Evolutionary conservation across 208 protist species (phyloP).

Genomic region (Trypanosomatidae sp.): DNA sequence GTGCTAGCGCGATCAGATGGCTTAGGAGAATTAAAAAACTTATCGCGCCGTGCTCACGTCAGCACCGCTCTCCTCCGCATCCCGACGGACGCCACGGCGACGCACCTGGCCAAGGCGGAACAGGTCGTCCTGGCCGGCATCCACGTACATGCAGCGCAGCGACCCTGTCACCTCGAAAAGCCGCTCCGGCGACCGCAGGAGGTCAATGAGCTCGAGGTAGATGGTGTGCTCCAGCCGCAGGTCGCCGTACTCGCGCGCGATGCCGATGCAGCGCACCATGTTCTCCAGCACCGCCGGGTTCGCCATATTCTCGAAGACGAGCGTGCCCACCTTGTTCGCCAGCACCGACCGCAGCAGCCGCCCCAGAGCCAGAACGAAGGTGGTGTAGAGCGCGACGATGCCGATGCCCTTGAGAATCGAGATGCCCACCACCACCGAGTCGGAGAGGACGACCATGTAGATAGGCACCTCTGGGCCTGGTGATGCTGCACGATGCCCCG

Average conservation of each 20-base stretch:
- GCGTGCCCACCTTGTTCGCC: conserved; percentile 40
- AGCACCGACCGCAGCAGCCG: conserved; percentile 61
- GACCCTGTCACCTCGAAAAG: conserved; percentile 61
- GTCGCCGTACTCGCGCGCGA: conserved; percentile 58
- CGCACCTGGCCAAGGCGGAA: conserved; percentile 18
- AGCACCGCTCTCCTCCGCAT: not conserved
- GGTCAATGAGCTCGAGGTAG: conserved; percentile 75
- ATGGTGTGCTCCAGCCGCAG: conserved; percentile 74
- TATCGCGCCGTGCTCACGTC: too few relatives aligned
- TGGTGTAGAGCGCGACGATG: conserved; percentile 84
- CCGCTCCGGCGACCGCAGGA: conserved; percentile 67
- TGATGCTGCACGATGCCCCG: too few relatives aligned
- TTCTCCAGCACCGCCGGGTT: conserved; percentile 53
- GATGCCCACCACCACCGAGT: conserved; percentile 47
- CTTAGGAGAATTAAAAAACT: too few relatives aligned
- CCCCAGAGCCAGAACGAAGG: conserved; percentile 75
- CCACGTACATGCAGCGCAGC: conserved; percentile 25
- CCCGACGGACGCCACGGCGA: conserved; percentile 3
- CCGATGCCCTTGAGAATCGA: conserved; percentile 63
- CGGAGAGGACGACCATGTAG: conserved; percentile 63
- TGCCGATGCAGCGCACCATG: conserved; percentile 54
- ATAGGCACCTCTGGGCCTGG: conserved; percentile 22
- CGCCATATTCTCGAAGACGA: conserved; percentile 55
- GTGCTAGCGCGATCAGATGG: too few relatives aligned
- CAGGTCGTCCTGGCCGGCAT: conserved; percentile 16